phyloP scores from a whole-genome alignment of 1,139 yeast genomes.

The Yamadazyma jaroonii region DNA sequence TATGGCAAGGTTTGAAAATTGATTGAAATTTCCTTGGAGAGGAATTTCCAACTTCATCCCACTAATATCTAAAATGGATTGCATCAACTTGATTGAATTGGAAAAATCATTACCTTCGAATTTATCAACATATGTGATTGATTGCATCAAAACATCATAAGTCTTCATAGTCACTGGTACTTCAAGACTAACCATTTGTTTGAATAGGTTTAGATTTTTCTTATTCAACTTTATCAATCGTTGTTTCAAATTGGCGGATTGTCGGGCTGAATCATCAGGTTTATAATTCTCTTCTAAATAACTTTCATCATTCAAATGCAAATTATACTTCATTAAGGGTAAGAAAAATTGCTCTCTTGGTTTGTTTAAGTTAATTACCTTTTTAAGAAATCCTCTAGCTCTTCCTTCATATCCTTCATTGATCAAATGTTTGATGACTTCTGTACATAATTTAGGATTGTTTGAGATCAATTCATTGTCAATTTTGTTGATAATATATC shows the following conservation, averaged over 20 bases:
- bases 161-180: conserved; percentile 33
- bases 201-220: conserved; percentile 31
- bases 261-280: neutral
- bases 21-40: conserved; percentile 11
- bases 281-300: conserved; percentile 16
- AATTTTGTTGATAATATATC: conserved; percentile 8
- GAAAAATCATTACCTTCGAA: conserved; percentile 20
- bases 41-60: conserved; percentile 28
- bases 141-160: conserved; percentile 38
- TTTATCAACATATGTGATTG: conserved; percentile 40
- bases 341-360: conserved; percentile 4
- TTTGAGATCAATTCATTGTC: conserved; percentile 4
- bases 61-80: conserved; percentile 32
- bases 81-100: conserved; percentile 28
- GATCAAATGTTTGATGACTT: conserved; percentile 18
- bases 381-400: conserved; percentile 11
- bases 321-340: conserved; percentile 29
- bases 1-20: conserved; percentile 7
- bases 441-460: conserved; percentile 15
- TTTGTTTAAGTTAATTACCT: conserved; percentile 5
- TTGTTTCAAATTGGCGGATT: neutral
- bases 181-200: conserved; percentile 35
- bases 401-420: neutral
- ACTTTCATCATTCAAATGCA: conserved; percentile 21
- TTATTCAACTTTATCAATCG: neutral